Percentiles rank a stretch among this genome's conserved stretches.
phyloP scores from a whole-genome alignment of 805 yeast genomes.

The Sugiyamaella americana region DNA sequence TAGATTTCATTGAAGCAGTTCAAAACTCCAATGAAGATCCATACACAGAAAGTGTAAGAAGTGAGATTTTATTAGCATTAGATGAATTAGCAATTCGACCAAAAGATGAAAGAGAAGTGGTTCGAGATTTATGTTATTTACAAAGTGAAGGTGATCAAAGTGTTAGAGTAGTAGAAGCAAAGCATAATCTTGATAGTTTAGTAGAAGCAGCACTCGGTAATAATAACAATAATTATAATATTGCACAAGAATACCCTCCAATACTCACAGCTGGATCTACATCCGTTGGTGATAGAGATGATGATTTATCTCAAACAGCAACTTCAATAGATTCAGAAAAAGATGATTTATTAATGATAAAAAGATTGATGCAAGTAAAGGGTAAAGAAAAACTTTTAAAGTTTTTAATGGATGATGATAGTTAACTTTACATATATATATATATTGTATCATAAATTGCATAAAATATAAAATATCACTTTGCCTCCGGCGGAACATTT shows the following conservation, averaged over 20 bases:
- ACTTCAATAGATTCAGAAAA: conserved; percentile 37
- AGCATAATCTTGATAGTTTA: conserved; percentile 23
- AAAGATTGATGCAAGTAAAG: conserved; percentile 56
- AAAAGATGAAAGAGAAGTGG: conserved; percentile 27
- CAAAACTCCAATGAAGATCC: conserved; percentile 32
- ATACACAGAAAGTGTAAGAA: conserved; percentile 28
- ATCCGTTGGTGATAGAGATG: conserved; percentile 5
- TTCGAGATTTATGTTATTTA: conserved; percentile 34
- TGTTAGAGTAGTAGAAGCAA: conserved; percentile 28
- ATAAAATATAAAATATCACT: too few species aligned
- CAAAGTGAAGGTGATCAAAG: conserved; percentile 31
- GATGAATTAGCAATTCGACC: conserved; percentile 28
- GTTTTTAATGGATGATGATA: conserved; percentile 39
- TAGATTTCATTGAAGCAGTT: conserved; percentile 61
- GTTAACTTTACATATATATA: too few species aligned
- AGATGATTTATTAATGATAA: conserved; percentile 48
- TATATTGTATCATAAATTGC: neutral
- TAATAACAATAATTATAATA: conserved; percentile 6
- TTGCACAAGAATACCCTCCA: neutral
- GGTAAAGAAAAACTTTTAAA: conserved; percentile 61
- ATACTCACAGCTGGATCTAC: conserved; percentile 5
- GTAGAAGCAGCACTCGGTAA: conserved; percentile 28
- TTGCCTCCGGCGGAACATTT: too few species aligned
- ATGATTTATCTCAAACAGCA: conserved; percentile 7
- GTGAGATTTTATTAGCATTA: conserved; percentile 35